Percentiles rank a stretch among this genome's conserved stretches.
Evolutionary conservation across 2,329 filamentous ascomycete genomes (phyloP).

Genomic region (Alternaria postmessia): DNA sequence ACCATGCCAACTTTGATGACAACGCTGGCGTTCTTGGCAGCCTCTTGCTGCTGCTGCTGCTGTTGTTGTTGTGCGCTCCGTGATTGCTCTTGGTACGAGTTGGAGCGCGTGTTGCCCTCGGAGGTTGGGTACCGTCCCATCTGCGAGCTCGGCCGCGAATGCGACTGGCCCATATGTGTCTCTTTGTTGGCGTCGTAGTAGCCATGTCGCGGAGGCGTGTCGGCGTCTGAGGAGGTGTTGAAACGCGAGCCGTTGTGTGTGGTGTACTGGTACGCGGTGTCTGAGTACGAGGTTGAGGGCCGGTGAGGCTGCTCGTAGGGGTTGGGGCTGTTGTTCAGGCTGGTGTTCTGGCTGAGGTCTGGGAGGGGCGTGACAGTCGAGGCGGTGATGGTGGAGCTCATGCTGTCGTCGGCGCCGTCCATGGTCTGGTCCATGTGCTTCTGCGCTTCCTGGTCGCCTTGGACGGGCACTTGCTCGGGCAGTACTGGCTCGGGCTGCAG

Average conservation of each 20-base stretch:
- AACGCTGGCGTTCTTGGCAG: conserved; percentile 68
- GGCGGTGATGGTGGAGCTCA: conserved; percentile 58
- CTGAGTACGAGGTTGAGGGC: conserved; percentile 63
- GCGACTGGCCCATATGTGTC: conserved; percentile 48
- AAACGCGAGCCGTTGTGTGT: conserved; percentile 50
- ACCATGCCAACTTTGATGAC: conserved; percentile 99
- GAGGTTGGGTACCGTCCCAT: conserved; percentile 58
- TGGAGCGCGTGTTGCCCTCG: conserved; percentile 49
- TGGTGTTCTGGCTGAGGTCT: conserved; percentile 47
- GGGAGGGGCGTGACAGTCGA: conserved; percentile 48
- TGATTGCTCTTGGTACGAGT: conserved; percentile 59
- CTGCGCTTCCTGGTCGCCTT: conserved; percentile 33
- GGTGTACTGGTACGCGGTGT: conserved; percentile 56
- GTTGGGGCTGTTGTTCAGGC: conserved; percentile 35
- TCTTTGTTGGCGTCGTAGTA: conserved; percentile 47
- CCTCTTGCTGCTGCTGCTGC: conserved; percentile 35
- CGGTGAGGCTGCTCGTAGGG: conserved; percentile 54
- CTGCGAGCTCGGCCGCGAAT: conserved; percentile 59
- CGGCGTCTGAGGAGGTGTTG: conserved; percentile 58
- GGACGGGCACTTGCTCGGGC: conserved; percentile 12
- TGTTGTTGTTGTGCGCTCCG: conserved; percentile 49
- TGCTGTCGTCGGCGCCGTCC: conserved; percentile 55
- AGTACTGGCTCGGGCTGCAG: conserved; percentile 29
- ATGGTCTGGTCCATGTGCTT: conserved; percentile 48
- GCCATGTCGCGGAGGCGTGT: conserved; percentile 51